These are phyloP conservation scores for Boletus sp. DNA, from an alignment of 1,284 basidiomycete genomes.

Conservation along the genomic window DNA sequence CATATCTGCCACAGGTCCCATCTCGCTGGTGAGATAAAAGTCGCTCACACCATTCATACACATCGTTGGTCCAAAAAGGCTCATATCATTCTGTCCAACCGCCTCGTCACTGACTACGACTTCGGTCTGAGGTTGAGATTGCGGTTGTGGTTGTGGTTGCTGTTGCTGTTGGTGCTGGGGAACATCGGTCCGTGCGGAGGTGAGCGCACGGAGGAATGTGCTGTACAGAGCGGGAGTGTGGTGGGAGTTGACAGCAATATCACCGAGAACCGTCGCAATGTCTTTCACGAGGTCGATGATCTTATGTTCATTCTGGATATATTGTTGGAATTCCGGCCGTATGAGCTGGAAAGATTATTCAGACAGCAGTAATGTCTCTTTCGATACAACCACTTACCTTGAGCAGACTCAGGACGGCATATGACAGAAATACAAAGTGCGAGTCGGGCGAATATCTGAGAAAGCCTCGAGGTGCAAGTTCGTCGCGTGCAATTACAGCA, in stretches of 20 bases:
- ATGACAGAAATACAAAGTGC: slow-evolving; percentile 88
- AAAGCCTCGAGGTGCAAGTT: slow-evolving; percentile 72
- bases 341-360: slow-evolving; percentile 53
- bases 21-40: slow-evolving; percentile 73
- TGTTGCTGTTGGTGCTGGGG: slow-evolving; percentile 22
- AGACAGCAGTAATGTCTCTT: slow-evolving; percentile 1
- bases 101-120: slow-evolving; percentile 23
- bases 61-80: slow-evolving; percentile 26
- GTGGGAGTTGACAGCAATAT: slow-evolving; percentile 66
- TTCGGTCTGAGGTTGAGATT: slow-evolving; percentile 25
- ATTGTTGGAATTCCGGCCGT: slow-evolving; percentile 77
- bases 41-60: slow-evolving; percentile 37
- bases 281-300: slow-evolving; percentile 75
- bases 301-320: slow-evolving; percentile 70
- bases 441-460: slow-evolving; percentile 89
- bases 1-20: slow-evolving; percentile 76
- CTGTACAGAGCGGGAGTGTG: slow-evolving; percentile 89
- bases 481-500: slow-evolving; percentile 69
- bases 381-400: slow-evolving; percentile 56
- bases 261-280: slow-evolving; percentile 77
- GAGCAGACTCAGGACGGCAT: slow-evolving; percentile 82
- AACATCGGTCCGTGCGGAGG: slow-evolving; percentile 57
- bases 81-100: slow-evolving; percentile 25
- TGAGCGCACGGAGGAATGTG: slow-evolving; percentile 78
- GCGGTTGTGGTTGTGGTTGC: slow-evolving; percentile 5